Percentiles rank a stretch among this genome's conserved stretches.
Conservation (phyloP, 2,329 filamentous ascomycete species). For the Penicillium digitatum region DNA sequence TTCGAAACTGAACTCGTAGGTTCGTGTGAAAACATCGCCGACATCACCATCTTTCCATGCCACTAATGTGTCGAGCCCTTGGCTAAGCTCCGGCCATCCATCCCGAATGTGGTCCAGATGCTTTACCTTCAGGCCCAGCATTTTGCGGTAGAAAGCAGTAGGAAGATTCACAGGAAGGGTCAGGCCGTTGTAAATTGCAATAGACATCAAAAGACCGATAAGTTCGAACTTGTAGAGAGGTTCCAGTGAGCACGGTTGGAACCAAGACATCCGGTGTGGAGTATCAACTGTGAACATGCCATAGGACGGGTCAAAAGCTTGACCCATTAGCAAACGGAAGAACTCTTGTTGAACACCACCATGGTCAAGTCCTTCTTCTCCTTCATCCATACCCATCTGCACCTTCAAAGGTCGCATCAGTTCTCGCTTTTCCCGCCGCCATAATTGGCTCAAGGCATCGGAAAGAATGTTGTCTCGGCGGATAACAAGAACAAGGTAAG, state of each 20-base stretch:
- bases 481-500: conserved; percentile 67
- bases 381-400: conserved; percentile 72
- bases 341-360: conserved; percentile 97
- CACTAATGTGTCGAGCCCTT: conserved; percentile 67
- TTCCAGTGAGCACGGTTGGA: conserved; percentile 75
- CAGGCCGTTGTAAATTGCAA: conserved; percentile 89
- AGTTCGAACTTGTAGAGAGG: conserved; percentile 88
- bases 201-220: conserved; percentile 77
- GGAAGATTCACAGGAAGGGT: conserved; percentile 90
- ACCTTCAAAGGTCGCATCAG: conserved; percentile 83
- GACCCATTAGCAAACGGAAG: conserved; percentile 76
- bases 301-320: conserved; percentile 72
- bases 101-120: conserved; percentile 74
- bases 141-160: conserved; percentile 72
- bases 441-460: conserved; percentile 82
- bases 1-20: conserved; percentile 77
- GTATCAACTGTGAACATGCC: conserved; percentile 74
- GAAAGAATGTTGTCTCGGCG: conserved; percentile 63
- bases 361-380: conserved; percentile 87
- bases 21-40: conserved; percentile 75
- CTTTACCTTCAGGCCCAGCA: conserved; percentile 66
- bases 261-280: conserved; percentile 78
- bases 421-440: conserved; percentile 78
- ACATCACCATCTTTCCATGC: conserved; percentile 78
- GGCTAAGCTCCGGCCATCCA: conserved; percentile 79